Evolutionary conservation across 2,329 filamentous ascomycete species (phyloP), one percentile per base, ranked within the genome.

Genomic region (Cladophialophora exuberans): DNA sequence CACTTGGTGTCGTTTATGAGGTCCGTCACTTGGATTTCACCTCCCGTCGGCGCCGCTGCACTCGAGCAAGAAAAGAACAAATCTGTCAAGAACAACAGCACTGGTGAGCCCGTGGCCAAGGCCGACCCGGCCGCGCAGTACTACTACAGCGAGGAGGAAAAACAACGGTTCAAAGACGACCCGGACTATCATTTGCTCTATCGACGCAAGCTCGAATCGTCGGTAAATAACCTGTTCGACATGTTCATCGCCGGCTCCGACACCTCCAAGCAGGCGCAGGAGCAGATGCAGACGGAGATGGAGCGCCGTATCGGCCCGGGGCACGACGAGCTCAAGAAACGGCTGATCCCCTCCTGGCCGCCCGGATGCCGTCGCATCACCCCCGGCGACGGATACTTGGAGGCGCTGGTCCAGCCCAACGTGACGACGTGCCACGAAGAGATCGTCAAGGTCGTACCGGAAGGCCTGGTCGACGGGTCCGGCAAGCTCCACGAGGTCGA

Each of bases 311-410:
- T 77, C 36, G 72, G 73, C 5, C 71, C 71, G 6, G 72, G 71
- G 23, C 65, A 75, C 58, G 70, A 76, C 52, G 65, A 73, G 60
- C 65, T 77, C 26, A 74, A 74, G 65, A 65, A 72, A 45, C 70
- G 69, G 31, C 43, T 62, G 4, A 54, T 60, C 18, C 66, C 66
- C 1, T 52, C 57, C 6, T 66, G 57, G 41, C 38, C 53, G 11
- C 56, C 65, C 6, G 77, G 76, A 1, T 81, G 78, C 52, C 68
- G 77, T 15, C 69, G 78, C 1, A 62, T 79, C 15, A 79, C 79
- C 0, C 79, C 79, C 1, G 78, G 78, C 0, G 74, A 75, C 13
- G 77, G 78, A 0, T 81, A 79, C 62, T 72, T 82, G 9, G 76
- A 80, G 62, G 75, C 79, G 1, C 62, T 78, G 3, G 66, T 67